Evolutionary conservation across 208 protist species (phyloP).

Genomic region (Trypanosoma scelopori): DNA sequence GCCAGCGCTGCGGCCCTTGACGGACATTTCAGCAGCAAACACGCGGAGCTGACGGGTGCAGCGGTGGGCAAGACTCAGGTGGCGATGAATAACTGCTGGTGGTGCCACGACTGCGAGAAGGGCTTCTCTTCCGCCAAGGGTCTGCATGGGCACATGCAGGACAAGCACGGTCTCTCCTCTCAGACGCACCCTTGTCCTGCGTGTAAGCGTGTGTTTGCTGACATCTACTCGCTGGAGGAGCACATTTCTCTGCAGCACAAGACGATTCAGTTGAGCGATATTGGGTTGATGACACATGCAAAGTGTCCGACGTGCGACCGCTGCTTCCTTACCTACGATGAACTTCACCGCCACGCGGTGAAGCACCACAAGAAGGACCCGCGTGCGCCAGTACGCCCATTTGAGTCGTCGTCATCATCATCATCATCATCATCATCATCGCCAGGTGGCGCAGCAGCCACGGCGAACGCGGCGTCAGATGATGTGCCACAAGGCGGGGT

Average conservation of each 20-base stretch:
- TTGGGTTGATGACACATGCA: slow-evolving; percentile 48
- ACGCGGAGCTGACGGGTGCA: slow-evolving; percentile 21
- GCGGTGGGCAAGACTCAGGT: slow-evolving; percentile 17
- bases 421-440: neutral
- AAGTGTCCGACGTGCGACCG: slow-evolving; percentile 60
- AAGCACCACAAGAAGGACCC: slow-evolving; percentile 75
- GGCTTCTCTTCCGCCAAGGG: slow-evolving; percentile 57
- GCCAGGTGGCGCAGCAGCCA: neutral
- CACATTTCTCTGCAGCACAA: slow-evolving; percentile 61
- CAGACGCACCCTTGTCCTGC: slow-evolving; percentile 73
- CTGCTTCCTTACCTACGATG: slow-evolving; percentile 55
- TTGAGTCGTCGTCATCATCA: slow-evolving; percentile 21
- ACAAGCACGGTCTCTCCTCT: slow-evolving; percentile 52
- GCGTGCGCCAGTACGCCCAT: slow-evolving; percentile 34
- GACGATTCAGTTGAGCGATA: slow-evolving; percentile 37
- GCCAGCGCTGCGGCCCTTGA: slow-evolving; percentile 29
- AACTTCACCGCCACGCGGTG: slow-evolving; percentile 59
- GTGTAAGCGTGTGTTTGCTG: slow-evolving; percentile 75
- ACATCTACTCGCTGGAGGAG: slow-evolving; percentile 57
- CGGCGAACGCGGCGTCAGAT: neutral
- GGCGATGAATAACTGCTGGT: slow-evolving; percentile 61
- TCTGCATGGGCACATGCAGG: slow-evolving; percentile 51
- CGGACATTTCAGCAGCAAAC: slow-evolving; percentile 50
- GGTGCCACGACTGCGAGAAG: slow-evolving; percentile 78
- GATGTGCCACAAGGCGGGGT: too few species aligned